phyloP scores from a whole-genome alignment of 2,329 filamentous ascomycete genomes.

The Chaetothyriales sp. region DNA sequence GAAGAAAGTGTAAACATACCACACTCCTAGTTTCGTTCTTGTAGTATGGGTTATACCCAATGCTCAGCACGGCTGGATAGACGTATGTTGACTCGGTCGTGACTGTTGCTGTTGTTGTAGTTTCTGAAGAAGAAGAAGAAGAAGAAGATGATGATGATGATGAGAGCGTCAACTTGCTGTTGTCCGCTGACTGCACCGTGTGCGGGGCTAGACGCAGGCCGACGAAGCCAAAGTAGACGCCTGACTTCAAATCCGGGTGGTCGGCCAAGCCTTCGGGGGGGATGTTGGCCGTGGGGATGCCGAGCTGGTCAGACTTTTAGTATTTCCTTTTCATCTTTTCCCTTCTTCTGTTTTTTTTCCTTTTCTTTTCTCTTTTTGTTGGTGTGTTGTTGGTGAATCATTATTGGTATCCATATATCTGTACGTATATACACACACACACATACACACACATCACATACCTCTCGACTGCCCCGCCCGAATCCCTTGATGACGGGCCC shows the following conservation, averaged over 20 bases:
- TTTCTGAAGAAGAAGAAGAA: conserved; percentile 10
- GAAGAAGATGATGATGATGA: conserved; percentile 14
- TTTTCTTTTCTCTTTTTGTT: not conserved
- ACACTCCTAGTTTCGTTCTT: conserved; percentile 71
- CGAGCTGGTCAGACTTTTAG: conserved; percentile 44
- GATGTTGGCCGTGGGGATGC: conserved; percentile 90
- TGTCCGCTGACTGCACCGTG: conserved; percentile 4
- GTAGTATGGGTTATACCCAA: conserved; percentile 96
- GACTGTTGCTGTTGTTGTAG: conserved; percentile 3
- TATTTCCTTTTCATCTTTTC: not conserved
- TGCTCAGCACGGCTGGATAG: conserved; percentile 81
- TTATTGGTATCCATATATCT: too few relatives aligned
- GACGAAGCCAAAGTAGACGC: conserved; percentile 90
- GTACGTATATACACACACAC: too few relatives aligned
- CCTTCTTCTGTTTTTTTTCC: too few relatives aligned
- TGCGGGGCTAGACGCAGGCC: conserved; percentile 45
- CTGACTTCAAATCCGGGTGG: conserved; percentile 47
- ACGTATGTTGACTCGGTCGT: conserved; percentile 22
- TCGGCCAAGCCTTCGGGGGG: conserved; percentile 51
- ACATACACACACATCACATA: conserved; percentile 29
- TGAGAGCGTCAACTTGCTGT: conserved; percentile 3
- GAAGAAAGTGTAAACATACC: not conserved
- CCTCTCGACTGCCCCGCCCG: conserved; percentile 83
- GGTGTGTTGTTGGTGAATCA: not conserved
- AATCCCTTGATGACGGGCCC: conserved; percentile 87